Percentiles rank a stretch among this genome's conserved stretches.
Conservation (phyloP, 306 rosid genomes). For the Prunus fruticosa region DNA sequence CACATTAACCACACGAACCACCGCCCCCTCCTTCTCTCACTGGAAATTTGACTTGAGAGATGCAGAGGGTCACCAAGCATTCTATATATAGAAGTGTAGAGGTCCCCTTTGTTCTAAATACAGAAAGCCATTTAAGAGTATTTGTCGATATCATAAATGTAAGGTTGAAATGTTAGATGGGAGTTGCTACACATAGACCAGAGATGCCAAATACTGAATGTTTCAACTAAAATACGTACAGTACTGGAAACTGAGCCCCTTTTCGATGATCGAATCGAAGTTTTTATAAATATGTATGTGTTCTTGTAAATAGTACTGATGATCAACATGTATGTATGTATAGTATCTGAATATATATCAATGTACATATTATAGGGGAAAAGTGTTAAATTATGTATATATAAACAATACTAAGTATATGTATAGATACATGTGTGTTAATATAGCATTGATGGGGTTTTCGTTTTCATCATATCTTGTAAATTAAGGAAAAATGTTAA, state of each 20-base stretch:
- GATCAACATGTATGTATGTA: too few species aligned
- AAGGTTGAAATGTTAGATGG: background rate
- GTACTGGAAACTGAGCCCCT: background rate
- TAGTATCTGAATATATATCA: too few species aligned
- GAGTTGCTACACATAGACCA: background rate
- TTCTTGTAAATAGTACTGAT: too few species aligned
- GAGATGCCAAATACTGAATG: background rate
- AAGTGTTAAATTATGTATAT: background rate
- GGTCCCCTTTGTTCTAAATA: background rate
- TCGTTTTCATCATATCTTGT: background rate
- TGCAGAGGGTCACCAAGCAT: background rate
- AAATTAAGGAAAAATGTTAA: conserved; percentile 10
- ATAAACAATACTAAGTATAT: too few species aligned
- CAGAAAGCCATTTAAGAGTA: conserved; percentile 12
- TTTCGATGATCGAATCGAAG: background rate
- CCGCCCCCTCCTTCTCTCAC: background rate
- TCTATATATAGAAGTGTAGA: background rate
- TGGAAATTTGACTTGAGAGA: background rate
- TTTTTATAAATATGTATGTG: background rate
- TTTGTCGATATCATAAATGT: conserved; percentile 13
- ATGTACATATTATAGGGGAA: background rate
- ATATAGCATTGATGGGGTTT: background rate
- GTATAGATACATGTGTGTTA: background rate
- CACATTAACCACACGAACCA: background rate
- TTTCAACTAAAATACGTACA: background rate